These are phyloP conservation scores for Tylopilus intermedius DNA, from an alignment of 768 basidiomycete species.

Conservation along the genomic window DNA sequence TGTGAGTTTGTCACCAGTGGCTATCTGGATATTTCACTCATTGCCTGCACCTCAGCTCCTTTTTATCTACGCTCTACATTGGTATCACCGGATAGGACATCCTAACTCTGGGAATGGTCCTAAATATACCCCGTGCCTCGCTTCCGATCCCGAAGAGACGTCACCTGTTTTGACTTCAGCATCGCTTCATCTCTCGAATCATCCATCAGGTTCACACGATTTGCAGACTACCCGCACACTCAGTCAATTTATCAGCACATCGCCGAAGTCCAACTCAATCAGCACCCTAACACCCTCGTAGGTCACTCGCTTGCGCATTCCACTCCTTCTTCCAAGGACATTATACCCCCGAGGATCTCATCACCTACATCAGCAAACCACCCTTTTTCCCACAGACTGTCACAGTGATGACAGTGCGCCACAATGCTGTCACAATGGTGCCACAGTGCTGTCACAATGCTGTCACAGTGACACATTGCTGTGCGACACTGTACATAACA, in stretches of 20 bases:
- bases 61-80: constrained; percentile 17
- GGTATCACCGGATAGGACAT: constrained; percentile 16
- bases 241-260: constrained; percentile 19
- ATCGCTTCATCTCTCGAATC: constrained; percentile 11
- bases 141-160: constrained; percentile 19
- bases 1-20: constrained; percentile 38
- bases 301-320: constrained; percentile 21
- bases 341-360: constrained; percentile 12
- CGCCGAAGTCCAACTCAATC: constrained; percentile 24
- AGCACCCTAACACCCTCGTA: constrained; percentile 26
- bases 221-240: constrained; percentile 15
- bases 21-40: constrained; percentile 3
- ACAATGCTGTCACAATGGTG: no score
- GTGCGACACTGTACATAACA: no score
- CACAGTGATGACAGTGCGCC: no score
- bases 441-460: no score
- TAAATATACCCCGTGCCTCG: constrained; percentile 15
- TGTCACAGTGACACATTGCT: no score
- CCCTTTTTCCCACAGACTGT: no score
- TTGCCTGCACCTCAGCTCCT: constrained; percentile 13
- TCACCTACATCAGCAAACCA: constrained; percentile 18
- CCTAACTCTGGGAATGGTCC: constrained; percentile 9
- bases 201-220: constrained; percentile 11
- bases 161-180: constrained; percentile 16
- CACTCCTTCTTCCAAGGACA: constrained; percentile 7